Evolutionary conservation across 2,329 filamentous ascomycete species (phyloP), one percentile per base, ranked within the genome.

Genomic region (Aspergillus viridinutans): DNA sequence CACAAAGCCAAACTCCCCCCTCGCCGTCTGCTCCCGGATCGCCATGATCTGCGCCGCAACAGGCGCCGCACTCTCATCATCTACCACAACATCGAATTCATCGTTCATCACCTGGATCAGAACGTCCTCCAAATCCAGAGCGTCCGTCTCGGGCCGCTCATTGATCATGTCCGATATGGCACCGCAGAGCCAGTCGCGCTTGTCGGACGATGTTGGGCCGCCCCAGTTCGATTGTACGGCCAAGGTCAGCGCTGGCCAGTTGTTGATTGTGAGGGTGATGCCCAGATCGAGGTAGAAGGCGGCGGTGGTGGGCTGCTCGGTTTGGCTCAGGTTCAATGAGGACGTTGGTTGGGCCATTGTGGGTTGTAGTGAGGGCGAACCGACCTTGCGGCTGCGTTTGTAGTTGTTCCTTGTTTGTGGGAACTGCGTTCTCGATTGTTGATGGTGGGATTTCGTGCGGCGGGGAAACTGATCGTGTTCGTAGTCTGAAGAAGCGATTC

Each of bases 111-210:
- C 87, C 68, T 97, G 90, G 49, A 96, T 80, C 50, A 97, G 80
- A 52, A 95, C 86, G 43, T 88, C 83, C 78, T 97, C 93, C 47
- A 97, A 79, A 66, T 97, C 91, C 61, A 88, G 85, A 20, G 83
- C 78, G 65, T 96, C 89, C 10, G 90, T 86, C 55, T 85, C 79
- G 1, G 85, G 80, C 3, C 80, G 76, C 10, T 79, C 74, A 20
- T 68, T 79, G 65, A 97, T 88, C 61, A 96, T 85, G 26, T 96
- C 90, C 58, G 87, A 88, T 53, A 97, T 82, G 47, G 89, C 90
- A 61, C 92, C 92, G 52, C 90, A 93, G 68, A 99, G 90, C 93
- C 92, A 97, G 81, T 96, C 93, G 68, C 93, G 89, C 80, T 97
- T 97, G 75, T 95, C 91, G 59, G 81, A 74, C 23, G 86, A 88